Evolutionary conservation across 176 grass and related monocot species (phyloP).

Genomic region (Dendrocalamus sinicus): DNA sequence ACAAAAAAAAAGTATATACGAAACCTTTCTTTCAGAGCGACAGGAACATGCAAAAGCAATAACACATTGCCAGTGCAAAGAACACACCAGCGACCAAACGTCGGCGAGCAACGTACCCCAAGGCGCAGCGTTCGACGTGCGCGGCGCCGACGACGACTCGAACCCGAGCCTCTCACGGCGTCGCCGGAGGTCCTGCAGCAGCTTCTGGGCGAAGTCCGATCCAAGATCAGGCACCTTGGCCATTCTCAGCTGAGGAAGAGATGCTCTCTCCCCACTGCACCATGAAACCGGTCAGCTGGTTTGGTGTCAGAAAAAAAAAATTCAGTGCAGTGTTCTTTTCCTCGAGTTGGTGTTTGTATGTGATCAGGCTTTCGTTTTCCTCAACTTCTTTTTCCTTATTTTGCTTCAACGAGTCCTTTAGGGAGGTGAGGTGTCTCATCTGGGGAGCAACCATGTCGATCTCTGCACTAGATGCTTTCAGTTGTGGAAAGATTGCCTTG

Average conservation of each 20-base stretch:
- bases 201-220: constrained; percentile 91
- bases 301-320: constrained; percentile 27
- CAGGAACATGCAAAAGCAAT: neutral
- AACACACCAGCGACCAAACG: neutral
- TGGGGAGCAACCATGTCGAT: constrained; percentile 43
- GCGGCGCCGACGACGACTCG: constrained; percentile 28
- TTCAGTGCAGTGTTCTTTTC: constrained; percentile 34
- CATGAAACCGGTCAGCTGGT: constrained; percentile 35
- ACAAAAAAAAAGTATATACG: neutral
- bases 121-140: constrained; percentile 18
- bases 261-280: constrained; percentile 14
- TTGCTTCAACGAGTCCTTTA: constrained; percentile 25
- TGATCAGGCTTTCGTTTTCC: constrained; percentile 46
- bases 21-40: neutral
- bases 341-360: constrained; percentile 49
- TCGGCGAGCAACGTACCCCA: constrained; percentile 43
- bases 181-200: constrained; percentile 78
- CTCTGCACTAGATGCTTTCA: constrained; percentile 34
- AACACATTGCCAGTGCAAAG: neutral
- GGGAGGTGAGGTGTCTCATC: constrained; percentile 48
- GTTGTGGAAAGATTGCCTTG: constrained; percentile 51
- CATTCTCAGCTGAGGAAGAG: constrained; percentile 37
- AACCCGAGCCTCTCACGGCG: constrained; percentile 83
- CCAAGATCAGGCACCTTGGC: constrained; percentile 60
- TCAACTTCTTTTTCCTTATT: constrained; percentile 15